phyloP scores from a whole-genome alignment of 2,329 filamentous ascomycete genomes.

The Sarocladium kiliense region DNA sequence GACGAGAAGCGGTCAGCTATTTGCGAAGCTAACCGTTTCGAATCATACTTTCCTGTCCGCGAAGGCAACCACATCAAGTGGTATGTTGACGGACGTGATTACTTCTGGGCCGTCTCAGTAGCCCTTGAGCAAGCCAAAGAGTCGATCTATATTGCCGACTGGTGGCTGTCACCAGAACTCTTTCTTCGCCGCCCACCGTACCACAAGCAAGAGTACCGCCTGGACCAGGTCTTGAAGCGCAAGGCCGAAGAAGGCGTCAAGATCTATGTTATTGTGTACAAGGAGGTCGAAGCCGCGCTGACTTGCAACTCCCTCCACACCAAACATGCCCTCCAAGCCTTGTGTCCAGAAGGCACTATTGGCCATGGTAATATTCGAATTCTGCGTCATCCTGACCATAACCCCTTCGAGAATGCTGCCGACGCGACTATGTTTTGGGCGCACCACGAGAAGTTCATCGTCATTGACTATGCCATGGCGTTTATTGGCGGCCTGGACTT shows the following conservation, averaged over 20 bases:
- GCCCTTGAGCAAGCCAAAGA: slow-evolving; percentile 88
- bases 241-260: slow-evolving; percentile 89
- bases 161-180: slow-evolving; percentile 90
- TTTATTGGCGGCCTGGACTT: slow-evolving; percentile 94
- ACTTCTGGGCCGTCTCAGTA: slow-evolving; percentile 88
- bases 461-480: slow-evolving; percentile 84
- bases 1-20: slow-evolving; percentile 75
- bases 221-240: slow-evolving; percentile 83
- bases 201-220: slow-evolving; percentile 75
- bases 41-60: slow-evolving; percentile 85
- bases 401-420: slow-evolving; percentile 84
- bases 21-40: slow-evolving; percentile 70
- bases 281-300: slow-evolving; percentile 74
- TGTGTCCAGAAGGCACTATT: slow-evolving; percentile 76
- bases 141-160: slow-evolving; percentile 92
- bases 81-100: slow-evolving; percentile 95
- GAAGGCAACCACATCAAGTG: slow-evolving; percentile 88
- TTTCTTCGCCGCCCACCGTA: slow-evolving; percentile 82
- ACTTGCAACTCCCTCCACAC: slow-evolving; percentile 93
- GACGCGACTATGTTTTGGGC: slow-evolving; percentile 99
- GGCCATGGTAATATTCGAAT: slow-evolving; percentile 85
- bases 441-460: slow-evolving; percentile 96
- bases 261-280: slow-evolving; percentile 90
- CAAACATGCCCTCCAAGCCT: slow-evolving; percentile 72
- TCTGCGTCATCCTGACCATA: slow-evolving; percentile 92